Base-by-base conservation (phyloP, 495 filamentous ascomycete species). In the Penicillium bovifimosum region DNA sequence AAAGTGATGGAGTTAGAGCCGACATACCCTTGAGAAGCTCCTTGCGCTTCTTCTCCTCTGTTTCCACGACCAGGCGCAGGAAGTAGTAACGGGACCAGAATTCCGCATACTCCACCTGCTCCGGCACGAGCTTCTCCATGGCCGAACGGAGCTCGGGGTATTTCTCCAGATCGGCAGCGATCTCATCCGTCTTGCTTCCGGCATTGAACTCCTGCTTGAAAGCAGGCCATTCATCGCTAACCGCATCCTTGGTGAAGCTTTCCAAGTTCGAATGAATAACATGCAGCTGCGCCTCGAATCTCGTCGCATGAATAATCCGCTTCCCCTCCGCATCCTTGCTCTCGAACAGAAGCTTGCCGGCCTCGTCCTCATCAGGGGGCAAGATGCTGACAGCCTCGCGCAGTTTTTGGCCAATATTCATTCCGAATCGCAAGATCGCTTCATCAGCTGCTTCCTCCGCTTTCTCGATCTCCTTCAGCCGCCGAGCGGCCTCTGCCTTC, bases 11-110 rank as follows among this genome's bases (percentile, higher is more conserved):
- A 26, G 35, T 42, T 20, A n/a, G 38, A 26, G 35, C 41, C 34
- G 18, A 60, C 75, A 57, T 76, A 96, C 93, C 93, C 71, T 95
- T 96, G 40, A 99, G 73, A 54, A 99, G 73, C 65, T 97, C 93
- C 63, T 86, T 83, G 66, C 93, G 77, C 72, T 90, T 83, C 61
- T 87, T 83, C 77, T 99, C 93, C 50, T 96, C 90, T n/a, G 85
- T 91, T 73, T 97, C 93, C 54, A 99, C 86, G 18, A 95, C 90
- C 56, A 95, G 85, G 59, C 95, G 76, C 53, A 97, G 74, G 76
- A 96, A 99, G 59, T 96, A 97, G 66, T 99, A 99, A 33, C 93
- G 79, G 58, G 79, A 85, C 95, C 95, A 99, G 67, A 97, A 99
- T 40, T 85, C 81, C 11, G 72, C 80, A 65, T 99, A 99, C 28